A percentile compares a stretch with the other conserved stretches of the same genome.
Evolutionary conservation across 129 eudicot genomes (phyloP).

Genomic region (Tanacetum coccineum): DNA sequence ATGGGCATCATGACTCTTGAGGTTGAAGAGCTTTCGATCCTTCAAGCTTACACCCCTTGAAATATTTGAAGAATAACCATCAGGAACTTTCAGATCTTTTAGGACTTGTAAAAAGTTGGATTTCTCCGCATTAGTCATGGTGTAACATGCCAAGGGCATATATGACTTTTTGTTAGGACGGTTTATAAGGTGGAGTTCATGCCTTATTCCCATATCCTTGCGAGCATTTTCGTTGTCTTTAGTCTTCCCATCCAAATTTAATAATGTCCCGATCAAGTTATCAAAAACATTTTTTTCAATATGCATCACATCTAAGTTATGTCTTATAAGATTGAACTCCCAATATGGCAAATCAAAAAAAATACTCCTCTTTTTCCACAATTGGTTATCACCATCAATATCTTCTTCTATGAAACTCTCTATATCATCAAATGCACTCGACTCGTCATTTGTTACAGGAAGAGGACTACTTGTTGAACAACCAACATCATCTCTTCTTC

Average conservation of each 20-base stretch:
- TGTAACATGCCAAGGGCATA: background rate
- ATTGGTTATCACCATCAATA: background rate
- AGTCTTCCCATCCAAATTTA: background rate
- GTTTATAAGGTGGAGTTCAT: background rate
- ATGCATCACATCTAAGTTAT: background rate
- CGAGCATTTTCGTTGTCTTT: background rate
- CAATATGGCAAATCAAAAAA: background rate
- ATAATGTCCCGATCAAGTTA: background rate
- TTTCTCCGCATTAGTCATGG: background rate
- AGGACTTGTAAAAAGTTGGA: background rate
- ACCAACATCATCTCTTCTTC: background rate
- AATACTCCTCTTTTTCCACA: background rate
- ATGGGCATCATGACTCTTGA: background rate
- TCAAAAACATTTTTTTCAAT: background rate
- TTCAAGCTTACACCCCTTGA: background rate
- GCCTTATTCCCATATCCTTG: background rate
- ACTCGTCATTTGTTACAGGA: background rate
- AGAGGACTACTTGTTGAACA: background rate
- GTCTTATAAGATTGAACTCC: background rate
- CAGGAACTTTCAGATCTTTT: background rate
- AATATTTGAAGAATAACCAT: background rate
- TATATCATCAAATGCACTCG: background rate
- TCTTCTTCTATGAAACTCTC: background rate
- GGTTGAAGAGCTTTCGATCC: background rate
- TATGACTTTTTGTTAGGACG: background rate